Conservation (phyloP, 768 basidiomycete genomes). For the Cystofilobasidium bisporidii region DNA sequence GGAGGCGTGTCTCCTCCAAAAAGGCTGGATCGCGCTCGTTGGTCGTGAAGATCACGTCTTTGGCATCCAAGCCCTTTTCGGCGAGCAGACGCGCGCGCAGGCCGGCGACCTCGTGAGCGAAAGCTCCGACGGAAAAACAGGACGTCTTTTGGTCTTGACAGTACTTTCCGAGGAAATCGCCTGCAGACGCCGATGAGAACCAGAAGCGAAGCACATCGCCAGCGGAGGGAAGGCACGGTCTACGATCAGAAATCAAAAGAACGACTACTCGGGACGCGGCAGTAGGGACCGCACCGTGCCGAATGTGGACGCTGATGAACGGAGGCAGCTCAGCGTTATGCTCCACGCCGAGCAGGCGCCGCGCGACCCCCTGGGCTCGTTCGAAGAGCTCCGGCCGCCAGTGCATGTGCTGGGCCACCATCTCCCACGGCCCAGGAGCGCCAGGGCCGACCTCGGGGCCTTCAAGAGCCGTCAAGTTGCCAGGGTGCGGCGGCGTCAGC, state of each 20-base stretch:
- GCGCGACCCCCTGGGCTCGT: neutral
- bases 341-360: neutral
- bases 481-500: no score
- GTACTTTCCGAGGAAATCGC: constrained; percentile 1
- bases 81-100: neutral
- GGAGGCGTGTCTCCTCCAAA: neutral
- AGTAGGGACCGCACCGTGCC: neutral
- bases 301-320: neutral
- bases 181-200: no score
- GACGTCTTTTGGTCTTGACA: neutral
- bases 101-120: neutral
- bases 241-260: no score
- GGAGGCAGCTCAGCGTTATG: neutral
- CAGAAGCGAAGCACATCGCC: no score
- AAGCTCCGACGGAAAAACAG: neutral
- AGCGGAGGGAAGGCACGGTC: no score
- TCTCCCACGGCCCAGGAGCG: neutral
- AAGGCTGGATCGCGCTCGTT: neutral
- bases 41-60: neutral
- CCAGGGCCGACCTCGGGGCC: neutral
- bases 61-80: neutral
- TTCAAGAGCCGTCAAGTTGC: no score
- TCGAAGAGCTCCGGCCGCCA: neutral
- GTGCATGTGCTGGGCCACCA: neutral
- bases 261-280: no score